Evolutionary conservation across 1,284 basidiomycete genomes (phyloP).

Genomic region (Salmacisia buchloeana): DNA sequence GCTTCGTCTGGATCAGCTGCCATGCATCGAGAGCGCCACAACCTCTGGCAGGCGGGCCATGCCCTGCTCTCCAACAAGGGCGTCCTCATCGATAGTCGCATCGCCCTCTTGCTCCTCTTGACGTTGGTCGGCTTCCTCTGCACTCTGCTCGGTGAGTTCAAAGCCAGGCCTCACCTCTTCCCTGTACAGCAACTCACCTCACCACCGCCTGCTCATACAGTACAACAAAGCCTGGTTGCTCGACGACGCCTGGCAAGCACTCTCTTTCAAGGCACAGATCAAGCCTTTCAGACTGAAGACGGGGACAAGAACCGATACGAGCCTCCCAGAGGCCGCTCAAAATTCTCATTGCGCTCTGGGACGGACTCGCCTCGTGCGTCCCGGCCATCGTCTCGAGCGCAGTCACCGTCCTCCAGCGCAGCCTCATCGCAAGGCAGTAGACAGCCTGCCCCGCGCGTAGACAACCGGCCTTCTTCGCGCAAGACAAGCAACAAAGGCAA

Average conservation of each 20-base stretch:
- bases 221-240: no score
- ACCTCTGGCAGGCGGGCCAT: background rate
- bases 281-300: no score
- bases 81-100: background rate
- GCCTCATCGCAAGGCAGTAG: background rate
- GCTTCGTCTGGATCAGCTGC: no score
- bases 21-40: background rate
- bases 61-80: background rate
- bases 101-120: background rate
- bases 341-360: background rate
- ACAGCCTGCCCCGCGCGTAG: no score
- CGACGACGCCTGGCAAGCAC: no score
- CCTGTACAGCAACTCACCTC: background rate
- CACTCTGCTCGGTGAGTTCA: background rate
- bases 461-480: no score
- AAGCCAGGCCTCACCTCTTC: background rate
- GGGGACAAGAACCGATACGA: conserved; percentile 2
- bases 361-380: background rate
- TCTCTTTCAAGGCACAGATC: no score
- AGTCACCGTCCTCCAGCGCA: background rate
- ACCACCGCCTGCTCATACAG: no score
- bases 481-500: background rate
- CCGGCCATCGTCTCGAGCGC: background rate
- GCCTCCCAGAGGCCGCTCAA: background rate
- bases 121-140: background rate